Conservation (phyloP, 768 basidiomycete species). For the Boletus rufocinnamomeus region DNA sequence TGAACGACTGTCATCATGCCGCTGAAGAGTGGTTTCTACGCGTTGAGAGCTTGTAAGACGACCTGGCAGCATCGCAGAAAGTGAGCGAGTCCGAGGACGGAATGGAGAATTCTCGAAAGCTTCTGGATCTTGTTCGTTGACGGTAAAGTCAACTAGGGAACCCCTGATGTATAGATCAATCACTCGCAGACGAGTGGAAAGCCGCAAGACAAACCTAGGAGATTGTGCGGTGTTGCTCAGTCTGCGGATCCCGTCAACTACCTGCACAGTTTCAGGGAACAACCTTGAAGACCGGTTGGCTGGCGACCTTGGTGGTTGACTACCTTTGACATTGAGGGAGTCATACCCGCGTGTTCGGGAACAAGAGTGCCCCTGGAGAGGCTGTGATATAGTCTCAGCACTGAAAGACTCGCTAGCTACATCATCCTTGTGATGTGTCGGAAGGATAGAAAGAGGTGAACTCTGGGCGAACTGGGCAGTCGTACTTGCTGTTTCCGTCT, state of each 20-base stretch:
- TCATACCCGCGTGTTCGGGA: background rate
- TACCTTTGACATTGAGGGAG: background rate
- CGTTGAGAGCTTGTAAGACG: slow-evolving; percentile 4
- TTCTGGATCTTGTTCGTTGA: background rate
- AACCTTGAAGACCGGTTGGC: background rate
- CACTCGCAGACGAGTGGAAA: background rate
- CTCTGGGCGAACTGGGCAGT: background rate
- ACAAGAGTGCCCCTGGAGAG: background rate
- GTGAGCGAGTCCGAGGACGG: background rate
- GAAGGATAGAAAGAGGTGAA: background rate
- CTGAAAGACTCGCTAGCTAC: background rate
- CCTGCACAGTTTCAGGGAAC: background rate
- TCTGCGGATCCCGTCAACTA: slow-evolving; percentile 1
- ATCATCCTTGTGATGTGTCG: background rate
- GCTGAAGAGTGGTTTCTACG: slow-evolving; percentile 4
- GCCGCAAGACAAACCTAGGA: slow-evolving; percentile 10
- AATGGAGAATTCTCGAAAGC: background rate
- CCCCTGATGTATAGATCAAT: slow-evolving; percentile 10
- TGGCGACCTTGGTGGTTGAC: background rate
- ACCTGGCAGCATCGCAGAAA: background rate
- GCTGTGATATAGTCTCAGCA: background rate
- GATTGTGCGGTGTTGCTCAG: background rate
- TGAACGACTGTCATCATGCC: background rate
- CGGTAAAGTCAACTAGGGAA: background rate
- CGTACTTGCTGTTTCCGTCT: background rate